Base-by-base conservation (phyloP, 2,329 filamentous ascomycete species). In the Botrytis porri region DNA sequence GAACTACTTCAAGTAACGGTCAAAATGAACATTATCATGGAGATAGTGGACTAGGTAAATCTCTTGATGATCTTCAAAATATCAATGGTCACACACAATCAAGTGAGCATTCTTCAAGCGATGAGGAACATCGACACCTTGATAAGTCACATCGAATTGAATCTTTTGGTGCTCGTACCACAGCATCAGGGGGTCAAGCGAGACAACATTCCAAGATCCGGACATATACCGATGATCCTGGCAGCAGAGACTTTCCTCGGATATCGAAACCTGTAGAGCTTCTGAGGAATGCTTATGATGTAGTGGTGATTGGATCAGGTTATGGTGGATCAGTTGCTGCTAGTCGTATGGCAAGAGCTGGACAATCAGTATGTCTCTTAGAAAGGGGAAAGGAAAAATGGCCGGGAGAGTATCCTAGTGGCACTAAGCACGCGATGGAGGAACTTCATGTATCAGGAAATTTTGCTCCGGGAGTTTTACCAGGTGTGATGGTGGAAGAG, bases 241-340 rank as follows among this genome's bases (percentile, higher is more conserved):
- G 77, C 22, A 73, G 60, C 10, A 77, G 78, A 61, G 59, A 73
- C 39, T 89, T 85, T 74, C 88, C 87, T 1, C 84, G 88, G 1
- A 86, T 90, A 73, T 88, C 87, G 35, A 86, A 84, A 73, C 85
- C 87, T 0, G 84, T 90, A 20, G 86, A 89, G 78, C 81, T 89
- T 39, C 85, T 91, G 79, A 84, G 86, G 39, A 82, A 83, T 72
- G 82, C 82, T 10, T 92, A 93, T 76, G 90, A 92, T 81, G 87
- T 87, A 57, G 85, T 93, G 18, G 88, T 92, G 43, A 88, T 92
- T 73, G 90, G 90, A 1, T 91, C 89, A 16, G 90, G 90, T 1
- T 93, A 92, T 79, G 90, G 90, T 37, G 90, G 89, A 57, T 88
- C 86, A 37, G 87, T 92, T 32, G 90, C 90, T 4, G 90, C 90